Evolutionary conservation across 164 flowering plant species (phyloP).

Genomic region (Akebia trifoliata): DNA sequence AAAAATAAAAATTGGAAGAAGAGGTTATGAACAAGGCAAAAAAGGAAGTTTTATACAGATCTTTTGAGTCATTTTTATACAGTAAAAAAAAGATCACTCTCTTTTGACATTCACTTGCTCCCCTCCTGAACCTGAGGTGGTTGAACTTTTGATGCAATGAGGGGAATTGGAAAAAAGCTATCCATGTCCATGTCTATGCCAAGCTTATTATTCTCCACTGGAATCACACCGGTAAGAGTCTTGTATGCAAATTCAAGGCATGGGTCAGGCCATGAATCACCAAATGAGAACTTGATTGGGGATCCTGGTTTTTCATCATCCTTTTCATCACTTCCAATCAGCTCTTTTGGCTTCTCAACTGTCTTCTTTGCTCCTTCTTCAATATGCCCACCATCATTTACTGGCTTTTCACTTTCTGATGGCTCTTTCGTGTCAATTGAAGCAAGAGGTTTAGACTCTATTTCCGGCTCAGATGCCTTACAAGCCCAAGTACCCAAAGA

Average conservation of each 20-base stretch:
- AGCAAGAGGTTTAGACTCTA: background rate
- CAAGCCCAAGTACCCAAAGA: background rate
- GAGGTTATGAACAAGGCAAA: no score
- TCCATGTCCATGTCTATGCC: background rate
- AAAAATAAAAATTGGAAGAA: no score
- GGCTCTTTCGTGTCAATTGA: background rate
- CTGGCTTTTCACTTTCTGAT: background rate
- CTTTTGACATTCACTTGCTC: background rate
- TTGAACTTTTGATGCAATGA: background rate
- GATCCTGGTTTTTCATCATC: background rate
- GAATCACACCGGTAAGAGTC: conserved; percentile 39
- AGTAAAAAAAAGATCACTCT: background rate
- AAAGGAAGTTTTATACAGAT: no score
- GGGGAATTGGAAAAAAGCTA: background rate
- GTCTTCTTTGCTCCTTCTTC: background rate
- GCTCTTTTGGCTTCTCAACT: conserved; percentile 8
- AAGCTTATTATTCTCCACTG: conserved; percentile 24
- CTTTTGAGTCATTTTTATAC: no score
- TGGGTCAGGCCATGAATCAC: conserved; percentile 37
- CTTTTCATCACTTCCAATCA: background rate
- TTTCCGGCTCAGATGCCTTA: conserved; percentile 7
- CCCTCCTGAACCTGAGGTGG: background rate
- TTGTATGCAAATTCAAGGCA: conserved; percentile 44
- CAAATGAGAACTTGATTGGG: conserved; percentile 13
- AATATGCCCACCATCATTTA: background rate